Evolutionary conservation across 2,329 filamentous ascomycete genomes (phyloP), one percentile per base, ranked within the genome.

Genomic region (Coleophoma eucalyptorum): DNA sequence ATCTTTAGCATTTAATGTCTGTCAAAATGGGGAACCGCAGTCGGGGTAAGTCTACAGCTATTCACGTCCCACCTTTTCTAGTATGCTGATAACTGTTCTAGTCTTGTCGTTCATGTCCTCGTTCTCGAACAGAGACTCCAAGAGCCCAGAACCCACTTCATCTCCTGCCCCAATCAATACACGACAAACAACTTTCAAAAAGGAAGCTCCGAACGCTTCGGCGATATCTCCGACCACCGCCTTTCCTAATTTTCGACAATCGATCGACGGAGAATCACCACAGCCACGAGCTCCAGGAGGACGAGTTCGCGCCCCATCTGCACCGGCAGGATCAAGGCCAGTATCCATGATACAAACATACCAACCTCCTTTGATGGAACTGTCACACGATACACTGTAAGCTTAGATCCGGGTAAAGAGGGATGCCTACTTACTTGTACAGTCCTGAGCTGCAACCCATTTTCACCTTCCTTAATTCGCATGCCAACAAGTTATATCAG

Each of bases 401-500:
- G 42, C 31, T n/a, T 8, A 44, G 19, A 13, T 11, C 26, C 10
- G 6, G 26, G 26, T 26, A 26, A 8, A 26, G 26, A 26, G 26
- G 26, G 26, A 26, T 8, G 6, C 26, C 5, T 26, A 8, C 26
- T 26, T 26, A 26, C 26, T 26, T 26, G 26, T 15, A 16, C 26
- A 44, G 42, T 15, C 91, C 94, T 35, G 94, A 99, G 76, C 78
- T 99, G 55, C 88, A 91, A 72, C 93, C 92, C 57, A 92, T 97
- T 63, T 97, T 97, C 70, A 89, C 83, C 54, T 94, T 90, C 65
- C 80, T 99, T 58, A 97, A 96, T 72, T 94, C 87, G 70, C 94
- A 99, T 69, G 87, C 84, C 51, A 97, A 97, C 70, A 97, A 97
- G 72, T 76, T 97, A 50, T 99, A 97, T 68, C 92, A 97, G 61